Base-by-base conservation (phyloP, 1,139 yeast species). In the Yamadazyma triangularis region DNA sequence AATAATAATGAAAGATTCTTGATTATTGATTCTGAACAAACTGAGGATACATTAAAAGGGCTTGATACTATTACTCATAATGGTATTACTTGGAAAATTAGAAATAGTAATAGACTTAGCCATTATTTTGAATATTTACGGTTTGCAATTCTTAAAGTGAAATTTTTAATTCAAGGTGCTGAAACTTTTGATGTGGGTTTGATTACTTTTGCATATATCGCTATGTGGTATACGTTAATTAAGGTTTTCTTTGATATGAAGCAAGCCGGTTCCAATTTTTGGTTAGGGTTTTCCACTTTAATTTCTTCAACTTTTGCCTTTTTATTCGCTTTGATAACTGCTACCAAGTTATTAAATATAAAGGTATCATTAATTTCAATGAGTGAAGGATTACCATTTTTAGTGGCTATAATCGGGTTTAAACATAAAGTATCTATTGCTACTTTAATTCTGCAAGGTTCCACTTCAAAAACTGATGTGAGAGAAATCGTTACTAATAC, bases 351-450 rank as follows among this genome's bases (percentile, higher is more conserved):
- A n/a, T 50, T 66, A 33, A 60, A 67, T 24, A 53, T 70, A 27
- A 71, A 69, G 31, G 83, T 91, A 23, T 78, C 95, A 5, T 68
- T 87, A 35, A 64, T 85, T 38, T 79, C 88, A 39, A 68, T 91
- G 45, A 77, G 91, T 32, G 97, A 91, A 64, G 97, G 97, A 9
- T 64, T 91, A 30, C 98, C 98, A 15, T 91, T 91, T 58, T 70
- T 91, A 48, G 95, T 89, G 13, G 91, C 95, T 15, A 81, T 89
- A 7, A 78, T 91, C 49, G 98, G 98, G 1, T 91, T 91, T 60
- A 89, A 88, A 51, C 87, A 86, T 56, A 88, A 91, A 51, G 76
- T 87, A 16, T 70, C 79, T 18, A 72, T 89, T 44, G 85, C 96
- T 1, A 69, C 79, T 18, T 71, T 77, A 31, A 80, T 83, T 23